Percentiles rank a stretch among this genome's conserved stretches.
Conservation (phyloP, 148 eudicot genomes). For the Amaranthus palmeri region DNA sequence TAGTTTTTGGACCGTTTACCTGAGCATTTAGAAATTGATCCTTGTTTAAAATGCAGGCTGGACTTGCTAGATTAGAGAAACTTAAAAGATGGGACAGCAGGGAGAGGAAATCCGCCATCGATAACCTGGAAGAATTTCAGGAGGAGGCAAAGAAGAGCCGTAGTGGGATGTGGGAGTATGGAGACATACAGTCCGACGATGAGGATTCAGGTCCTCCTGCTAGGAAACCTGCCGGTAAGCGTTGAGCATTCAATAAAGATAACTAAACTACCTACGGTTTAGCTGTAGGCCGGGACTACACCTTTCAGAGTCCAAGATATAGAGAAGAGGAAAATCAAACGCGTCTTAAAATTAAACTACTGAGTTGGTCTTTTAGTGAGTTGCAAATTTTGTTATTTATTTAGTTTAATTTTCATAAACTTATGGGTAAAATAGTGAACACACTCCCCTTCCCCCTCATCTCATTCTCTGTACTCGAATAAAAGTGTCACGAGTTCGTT, state of each 20-base stretch:
- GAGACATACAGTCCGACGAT: constrained; percentile 78
- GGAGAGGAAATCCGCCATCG: constrained; percentile 48
- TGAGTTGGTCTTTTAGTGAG: constrained; percentile 7
- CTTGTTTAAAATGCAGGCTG: constrained; percentile 49
- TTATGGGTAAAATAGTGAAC: constrained; percentile 12
- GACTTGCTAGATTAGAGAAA: constrained; percentile 78
- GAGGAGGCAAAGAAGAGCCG: constrained; percentile 58
- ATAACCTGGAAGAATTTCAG: constrained; percentile 66
- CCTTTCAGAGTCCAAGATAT: constrained; percentile 5
- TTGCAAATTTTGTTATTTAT: constrained; percentile 29
- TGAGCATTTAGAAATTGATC: not conserved
- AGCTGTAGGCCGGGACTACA: constrained; percentile 17
- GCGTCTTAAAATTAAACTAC: constrained; percentile 10
- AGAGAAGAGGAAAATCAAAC: constrained; percentile 15
- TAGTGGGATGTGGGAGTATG: constrained; percentile 82
- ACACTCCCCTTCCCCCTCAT: not conserved
- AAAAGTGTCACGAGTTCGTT: constrained; percentile 16
- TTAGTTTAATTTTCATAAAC: not conserved
- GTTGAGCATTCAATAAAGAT: constrained; percentile 27
- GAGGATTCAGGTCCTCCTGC: constrained; percentile 61
- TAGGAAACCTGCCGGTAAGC: constrained; percentile 66
- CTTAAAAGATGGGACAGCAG: constrained; percentile 54
- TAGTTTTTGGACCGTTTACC: not conserved
- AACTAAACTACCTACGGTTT: constrained; percentile 5
- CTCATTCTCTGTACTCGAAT: constrained; percentile 3